phyloP scores from a whole-genome alignment of 192 early-diverging fungal species.

The Lobosporangium transversale region DNA sequence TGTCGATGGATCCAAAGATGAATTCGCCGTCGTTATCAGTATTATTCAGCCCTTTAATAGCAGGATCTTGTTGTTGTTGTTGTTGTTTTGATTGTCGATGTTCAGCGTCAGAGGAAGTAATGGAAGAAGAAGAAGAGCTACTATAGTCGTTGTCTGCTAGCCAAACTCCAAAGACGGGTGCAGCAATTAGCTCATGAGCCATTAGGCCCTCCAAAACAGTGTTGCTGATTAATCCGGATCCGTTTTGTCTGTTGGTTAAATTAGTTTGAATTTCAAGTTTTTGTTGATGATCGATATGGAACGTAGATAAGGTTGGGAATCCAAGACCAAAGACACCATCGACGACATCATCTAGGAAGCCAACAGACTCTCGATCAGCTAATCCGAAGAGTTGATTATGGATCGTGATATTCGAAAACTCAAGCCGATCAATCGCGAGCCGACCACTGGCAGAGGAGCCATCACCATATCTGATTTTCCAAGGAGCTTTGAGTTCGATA shows the following conservation, averaged over 20 bases:
- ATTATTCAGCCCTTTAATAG: no score
- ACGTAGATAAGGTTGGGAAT: slow-evolving; percentile 53
- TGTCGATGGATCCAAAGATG: slow-evolving; percentile 68
- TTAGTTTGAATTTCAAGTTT: not conserved
- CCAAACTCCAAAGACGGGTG: slow-evolving; percentile 78
- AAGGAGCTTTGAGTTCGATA: slow-evolving; percentile 23
- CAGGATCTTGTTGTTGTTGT: no score
- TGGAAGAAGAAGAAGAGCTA: not conserved
- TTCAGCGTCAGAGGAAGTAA: slow-evolving; percentile 19
- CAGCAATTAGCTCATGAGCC: slow-evolving; percentile 61
- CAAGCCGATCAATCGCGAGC: slow-evolving; percentile 59
- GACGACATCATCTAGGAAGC: slow-evolving; percentile 66
- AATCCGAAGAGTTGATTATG: slow-evolving; percentile 71
- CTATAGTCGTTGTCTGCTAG: slow-evolving; percentile 60
- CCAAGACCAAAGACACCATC: slow-evolving; percentile 78
- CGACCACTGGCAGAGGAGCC: slow-evolving; percentile 53
- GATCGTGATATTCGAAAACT: slow-evolving; percentile 63
- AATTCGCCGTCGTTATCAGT: slow-evolving; percentile 64
- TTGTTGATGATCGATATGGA: slow-evolving; percentile 11
- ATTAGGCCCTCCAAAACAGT: slow-evolving; percentile 66
- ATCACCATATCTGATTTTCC: slow-evolving; percentile 58
- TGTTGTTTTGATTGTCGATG: not conserved
- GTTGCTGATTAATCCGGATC: no score
- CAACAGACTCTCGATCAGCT: slow-evolving; percentile 64
- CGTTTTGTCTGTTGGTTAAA: no score